Base-by-base conservation (phyloP, 805 yeast species). In the Yamadazyma endophytica region DNA sequence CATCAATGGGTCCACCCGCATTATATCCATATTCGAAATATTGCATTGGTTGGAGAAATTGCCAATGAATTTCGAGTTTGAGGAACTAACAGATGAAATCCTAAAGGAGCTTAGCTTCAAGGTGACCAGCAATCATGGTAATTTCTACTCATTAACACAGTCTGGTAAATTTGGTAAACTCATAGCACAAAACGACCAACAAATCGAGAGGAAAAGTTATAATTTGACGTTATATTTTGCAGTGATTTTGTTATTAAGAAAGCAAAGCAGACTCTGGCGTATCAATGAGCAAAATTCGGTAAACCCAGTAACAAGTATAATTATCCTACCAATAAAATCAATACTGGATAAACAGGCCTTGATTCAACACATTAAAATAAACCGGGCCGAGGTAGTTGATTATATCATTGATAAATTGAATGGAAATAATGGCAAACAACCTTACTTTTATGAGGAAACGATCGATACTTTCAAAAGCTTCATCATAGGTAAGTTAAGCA, bases 381-480 rank as follows among this genome's bases (percentile, higher is more conserved):
- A 35, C 5, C n/a, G 15, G 8, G 13, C 12, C 7, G 21, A 17
- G 18, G 4, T 61, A 29, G 47, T 54, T 5, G 21, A 45, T 11
- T 50, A 46, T 31, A 46, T 47, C 14, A 37, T 44, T 4, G 28
- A 28, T 2, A 40, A 36, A 19, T 28, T 40, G 7, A 17, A 26
- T 13, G 46, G 37, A 8, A 15, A 26, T 6, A 9, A 9, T 19
- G 9, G 31, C 27, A 17, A 13, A 13, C 4, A 30, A 17, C 54
- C 59, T 4, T 23, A 24, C 9, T 41, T 40, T 22, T 57, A 49
- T 31, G 50, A 61, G 0, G 62, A 64, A 1, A 53, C 73, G 4
- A 46, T 79, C 9, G 58, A 56, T 13, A 40, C 80, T 28, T 47
- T 82, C 32, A 71, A 68, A 37, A 73, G 74, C 24, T 81, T 74